Base-by-base conservation (phyloP, 768 basidiomycete species). In the Lepiota brunneoincarnata region DNA sequence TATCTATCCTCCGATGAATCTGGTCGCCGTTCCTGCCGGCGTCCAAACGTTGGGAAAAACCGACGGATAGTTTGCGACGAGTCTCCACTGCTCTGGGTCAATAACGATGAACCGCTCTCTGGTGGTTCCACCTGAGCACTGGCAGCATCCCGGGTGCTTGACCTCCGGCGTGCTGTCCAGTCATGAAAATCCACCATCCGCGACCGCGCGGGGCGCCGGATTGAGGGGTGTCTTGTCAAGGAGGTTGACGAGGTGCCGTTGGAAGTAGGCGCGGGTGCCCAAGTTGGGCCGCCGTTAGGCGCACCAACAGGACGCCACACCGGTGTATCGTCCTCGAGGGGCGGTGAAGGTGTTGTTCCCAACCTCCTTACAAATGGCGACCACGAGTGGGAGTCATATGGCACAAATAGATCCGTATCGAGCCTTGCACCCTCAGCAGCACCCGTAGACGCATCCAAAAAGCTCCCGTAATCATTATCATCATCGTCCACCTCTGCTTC, bases 151-250 rank as follows among this genome's bases (percentile, higher is more conserved):
- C 79, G 69, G 21, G 66, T 79, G 4, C 72, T 70, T 15, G 79
- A 80, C 48, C 89, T 80, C 26, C 88, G 81, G 11, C 82, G 82
- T 20, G 79, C 67, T 0, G 87, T 85, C 58, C 86, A 89, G 23
- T 90, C 88, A 62, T 77, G 83, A 65, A 91, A 89, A 58, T 90
- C 87, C 12, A 81, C 74, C 12, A 80, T 74, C 31, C 87, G 72
- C 24, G 77, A 76, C 4, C 78, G 73, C 28, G 71, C 61, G 1
- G 81, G 74, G 20, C 86, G 85, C 23, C 86, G 85, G 43, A 87
- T 72, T 18, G 84, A 82, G 0, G 81, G 68, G 56, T 85, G 83
- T 31, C 87, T 81, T 15, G 75, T 70, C 15, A 86, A 68, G 5
- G 67, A 62, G 9, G 67, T 58, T 6, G 64, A 48, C 1, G 58